Percentiles rank a stretch among this genome's conserved stretches.
These are phyloP conservation scores for Chalaropsis thielavioides DNA, from an alignment of 2,329 filamentous ascomycete species.

Conservation along the genomic window DNA sequence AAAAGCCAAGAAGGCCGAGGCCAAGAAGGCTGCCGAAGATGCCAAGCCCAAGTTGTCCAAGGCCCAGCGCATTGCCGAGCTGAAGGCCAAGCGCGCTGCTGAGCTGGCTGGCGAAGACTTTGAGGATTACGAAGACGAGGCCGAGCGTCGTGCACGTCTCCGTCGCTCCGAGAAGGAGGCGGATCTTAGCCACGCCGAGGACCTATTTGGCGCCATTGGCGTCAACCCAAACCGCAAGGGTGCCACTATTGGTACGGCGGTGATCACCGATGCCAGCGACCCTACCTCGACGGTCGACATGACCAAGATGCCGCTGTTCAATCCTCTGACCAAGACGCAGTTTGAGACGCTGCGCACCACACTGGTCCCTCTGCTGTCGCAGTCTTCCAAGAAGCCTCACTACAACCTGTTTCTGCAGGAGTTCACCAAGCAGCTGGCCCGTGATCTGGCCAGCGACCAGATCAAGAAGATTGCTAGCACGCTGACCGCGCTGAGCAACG, in stretches of 20 bases:
- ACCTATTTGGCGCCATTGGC: constrained; percentile 70
- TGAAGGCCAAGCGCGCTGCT: constrained; percentile 46
- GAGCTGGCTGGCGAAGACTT: constrained; percentile 37
- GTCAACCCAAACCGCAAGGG: constrained; percentile 51
- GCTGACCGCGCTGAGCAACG: constrained; percentile 81
- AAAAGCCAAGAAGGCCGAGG: constrained; percentile 90
- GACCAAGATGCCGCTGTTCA: constrained; percentile 67
- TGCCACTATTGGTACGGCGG: constrained; percentile 47
- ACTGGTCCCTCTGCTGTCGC: constrained; percentile 61
- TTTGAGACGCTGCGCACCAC: constrained; percentile 68
- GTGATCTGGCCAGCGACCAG: constrained; percentile 79
- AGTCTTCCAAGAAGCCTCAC: constrained; percentile 73
- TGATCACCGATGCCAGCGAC: constrained; percentile 57
- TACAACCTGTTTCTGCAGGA: constrained; percentile 85
- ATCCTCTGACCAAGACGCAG: constrained; percentile 72
- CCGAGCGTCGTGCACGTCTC: constrained; percentile 58
- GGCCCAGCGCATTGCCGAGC: constrained; percentile 66
- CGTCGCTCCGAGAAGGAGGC: constrained; percentile 70
- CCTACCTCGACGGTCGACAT: constrained; percentile 72
- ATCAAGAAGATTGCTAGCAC: constrained; percentile 90
- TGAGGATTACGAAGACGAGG: constrained; percentile 52
- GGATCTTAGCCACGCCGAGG: constrained; percentile 78
- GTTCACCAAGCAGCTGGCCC: constrained; percentile 72
- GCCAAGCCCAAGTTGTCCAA: constrained; percentile 92
- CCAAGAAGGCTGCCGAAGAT: constrained; percentile 76